Percentiles rank a stretch among this genome's conserved stretches.
phyloP scores from a whole-genome alignment of 2,329 filamentous ascomycete species.

The Penicillium concentricum region DNA sequence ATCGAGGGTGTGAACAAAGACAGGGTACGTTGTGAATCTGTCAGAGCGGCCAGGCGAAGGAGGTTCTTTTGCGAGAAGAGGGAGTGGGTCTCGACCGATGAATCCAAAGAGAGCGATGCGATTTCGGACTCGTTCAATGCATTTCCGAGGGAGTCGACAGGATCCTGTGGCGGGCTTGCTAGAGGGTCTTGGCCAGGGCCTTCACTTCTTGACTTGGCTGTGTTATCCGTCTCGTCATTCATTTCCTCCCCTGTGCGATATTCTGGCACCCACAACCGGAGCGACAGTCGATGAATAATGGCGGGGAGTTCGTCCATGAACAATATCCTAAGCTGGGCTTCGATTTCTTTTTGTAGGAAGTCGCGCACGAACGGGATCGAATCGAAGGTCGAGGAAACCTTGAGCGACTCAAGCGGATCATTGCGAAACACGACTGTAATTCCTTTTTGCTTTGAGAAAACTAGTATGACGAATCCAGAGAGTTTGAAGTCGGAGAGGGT shows the following conservation, averaged over 20 bases:
- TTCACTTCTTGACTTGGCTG: conserved; percentile 44
- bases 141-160: conserved; percentile 77
- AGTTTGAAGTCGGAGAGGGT: conserved; percentile 93
- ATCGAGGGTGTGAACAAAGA: conserved; percentile 92
- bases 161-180: conserved; percentile 74
- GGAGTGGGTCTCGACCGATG: conserved; percentile 76
- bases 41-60: conserved; percentile 75
- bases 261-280: conserved; percentile 87
- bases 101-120: conserved; percentile 74
- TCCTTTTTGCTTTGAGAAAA: conserved; percentile 96
- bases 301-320: conserved; percentile 98
- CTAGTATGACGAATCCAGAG: conserved; percentile 94
- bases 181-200: conserved; percentile 75
- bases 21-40: conserved; percentile 83
- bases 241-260: conserved; percentile 67
- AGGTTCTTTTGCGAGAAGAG: conserved; percentile 96
- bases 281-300: conserved; percentile 88
- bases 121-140: conserved; percentile 72
- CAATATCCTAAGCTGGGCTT: conserved; percentile 83
- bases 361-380: conserved; percentile 98
- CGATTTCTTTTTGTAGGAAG: conserved; percentile 93
- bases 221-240: conserved; percentile 52
- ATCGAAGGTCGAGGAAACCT: conserved; percentile 98
- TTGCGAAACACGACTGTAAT: conserved; percentile 96
- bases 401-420: conserved; percentile 94